Base-by-base conservation (phyloP, 1,284 basidiomycete species). In the Ganoderma meredithae region DNA sequence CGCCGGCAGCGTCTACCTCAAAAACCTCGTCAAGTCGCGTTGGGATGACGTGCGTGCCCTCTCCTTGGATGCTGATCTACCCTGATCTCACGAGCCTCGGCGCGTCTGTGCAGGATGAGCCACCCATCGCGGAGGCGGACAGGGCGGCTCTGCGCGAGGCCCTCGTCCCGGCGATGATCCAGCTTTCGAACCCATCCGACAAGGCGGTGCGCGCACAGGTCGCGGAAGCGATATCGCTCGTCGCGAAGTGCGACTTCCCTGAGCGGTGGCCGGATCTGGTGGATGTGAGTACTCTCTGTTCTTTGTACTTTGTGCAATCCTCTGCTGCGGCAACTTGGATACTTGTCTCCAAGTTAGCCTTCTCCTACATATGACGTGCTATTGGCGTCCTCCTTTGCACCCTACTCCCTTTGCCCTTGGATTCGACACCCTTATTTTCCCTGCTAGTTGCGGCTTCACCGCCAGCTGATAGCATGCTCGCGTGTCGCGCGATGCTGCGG, bases 201-300 rank as follows among this genome's bases (percentile, higher is more conserved):
- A 93, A 91, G 76, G 73, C 84, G 1, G 83, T 93, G 66, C 86
- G 92, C 15, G 89, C 92, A 3, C 95, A 98, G 80, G 88, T 98
- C 39, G 96, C 95, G 31, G 96, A 98, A 80, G 88, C 94, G 8
- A 91, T 98, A 49, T 90, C 95, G 13, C 86, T 95, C 69, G 92
- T 98, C 76, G 95, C 96, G 8, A 88, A 91, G 67, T 84, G 90
- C 40, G 96, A 98, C 82, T 98, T 98, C 78, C 96, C 95, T 10
- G 80, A 85, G 25, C 87, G 88, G 71, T 98, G 96, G 96, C 85
- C 88, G 39, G 89, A 92, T 79, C 86, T 98, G 67, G 90, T 97
- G 64, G 71, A 76, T 55, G 74, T 76, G 67, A 73, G 74, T 73
- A 53, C 59, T 36, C 52, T 36, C n/a, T 31, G 31, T 31, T 13